Evolutionary conservation across 495 filamentous ascomycete genomes (phyloP), one percentile per base, ranked within the genome.

Genomic region (Penicillium diatomitis): DNA sequence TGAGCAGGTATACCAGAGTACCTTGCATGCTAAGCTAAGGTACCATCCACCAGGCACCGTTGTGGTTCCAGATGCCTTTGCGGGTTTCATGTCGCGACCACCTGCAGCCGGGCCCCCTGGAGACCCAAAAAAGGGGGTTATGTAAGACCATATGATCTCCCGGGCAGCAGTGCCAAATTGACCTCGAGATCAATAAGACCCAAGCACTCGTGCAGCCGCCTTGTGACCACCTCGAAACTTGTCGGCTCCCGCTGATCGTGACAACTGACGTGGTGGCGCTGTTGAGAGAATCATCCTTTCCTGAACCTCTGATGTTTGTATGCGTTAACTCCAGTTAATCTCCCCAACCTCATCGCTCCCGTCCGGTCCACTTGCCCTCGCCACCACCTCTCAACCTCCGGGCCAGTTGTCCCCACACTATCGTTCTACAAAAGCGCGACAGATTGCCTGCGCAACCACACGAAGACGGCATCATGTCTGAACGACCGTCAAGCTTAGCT

Each of bases 401-500:
- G 45, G 55, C 49, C 52, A 58, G 52, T 53, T 54, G 50, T 56
- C 54, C 47, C 57, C 54, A 62, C 59, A 48, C 56, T 51, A 38
- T 32, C 54, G 52, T 43, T 50, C 42, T 38, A 5, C 35, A 40
- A 38, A 32, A 46, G 44, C 41, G 40, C 38, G 34, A 60, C 46
- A 45, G 20, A 20, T 20, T 20, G 20, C 20, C 20, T 20, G 20
- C 20, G 46, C 52, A 42, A 9, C 37, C 20, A 60, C 47, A 20
- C 20, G 20, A 20, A 20, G 20, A 20, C 20, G 20, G 20, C 20
- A 20, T 20, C 28, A 65, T 63, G 60, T 43, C 60, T 29, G 60
- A 60, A 46, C 62, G 65, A 41, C 60, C 60, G 34, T 62, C 66
- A 37, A 56, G 62, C 46, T 51, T 64, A 47, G 58, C 49, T 46